These are phyloP conservation scores for Ganoderma sp. DNA, from an alignment of 1,284 basidiomycete genomes.

Conservation along the genomic window DNA sequence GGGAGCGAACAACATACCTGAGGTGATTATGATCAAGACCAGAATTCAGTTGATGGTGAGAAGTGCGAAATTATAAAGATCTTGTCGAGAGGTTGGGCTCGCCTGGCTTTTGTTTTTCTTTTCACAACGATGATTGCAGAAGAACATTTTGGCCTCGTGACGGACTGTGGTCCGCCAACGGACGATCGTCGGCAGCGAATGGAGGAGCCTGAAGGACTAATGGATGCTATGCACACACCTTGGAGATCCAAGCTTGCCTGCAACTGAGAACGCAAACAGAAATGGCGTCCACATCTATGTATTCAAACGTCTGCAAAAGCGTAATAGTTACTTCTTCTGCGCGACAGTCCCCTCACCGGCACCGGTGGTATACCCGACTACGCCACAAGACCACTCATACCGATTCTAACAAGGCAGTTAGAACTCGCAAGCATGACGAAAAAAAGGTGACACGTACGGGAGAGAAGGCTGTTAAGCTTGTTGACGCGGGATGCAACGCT, in stretches of 20 bases:
- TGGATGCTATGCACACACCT: not conserved
- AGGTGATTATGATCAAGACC: not conserved
- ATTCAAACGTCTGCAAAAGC: conserved; percentile 22
- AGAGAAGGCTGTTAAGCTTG: conserved; percentile 62
- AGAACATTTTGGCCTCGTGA: not conserved
- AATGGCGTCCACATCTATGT: conserved; percentile 24
- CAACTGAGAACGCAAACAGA: not conserved
- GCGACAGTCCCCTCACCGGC: conserved; percentile 9
- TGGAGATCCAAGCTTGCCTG: not conserved
- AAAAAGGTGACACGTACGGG: conserved; percentile 54
- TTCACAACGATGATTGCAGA: not conserved
- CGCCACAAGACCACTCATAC: conserved; percentile 18
- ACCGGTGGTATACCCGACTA: not conserved
- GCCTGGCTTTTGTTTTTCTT: too few species aligned
- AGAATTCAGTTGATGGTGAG: not conserved
- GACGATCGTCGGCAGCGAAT: not conserved
- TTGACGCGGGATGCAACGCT: conserved; percentile 11
- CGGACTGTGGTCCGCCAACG: not conserved
- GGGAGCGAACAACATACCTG: not conserved
- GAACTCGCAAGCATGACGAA: not conserved
- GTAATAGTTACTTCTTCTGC: conserved; percentile 16
- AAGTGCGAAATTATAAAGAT: not conserved
- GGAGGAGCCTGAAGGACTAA: too few species aligned
- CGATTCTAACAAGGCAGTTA: conserved; percentile 21
- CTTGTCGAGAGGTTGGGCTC: not conserved